A percentile compares a stretch with the other conserved stretches of the same genome.
Conservation (phyloP, 768 basidiomycete genomes). For the Termitomyces eurrhizus region DNA sequence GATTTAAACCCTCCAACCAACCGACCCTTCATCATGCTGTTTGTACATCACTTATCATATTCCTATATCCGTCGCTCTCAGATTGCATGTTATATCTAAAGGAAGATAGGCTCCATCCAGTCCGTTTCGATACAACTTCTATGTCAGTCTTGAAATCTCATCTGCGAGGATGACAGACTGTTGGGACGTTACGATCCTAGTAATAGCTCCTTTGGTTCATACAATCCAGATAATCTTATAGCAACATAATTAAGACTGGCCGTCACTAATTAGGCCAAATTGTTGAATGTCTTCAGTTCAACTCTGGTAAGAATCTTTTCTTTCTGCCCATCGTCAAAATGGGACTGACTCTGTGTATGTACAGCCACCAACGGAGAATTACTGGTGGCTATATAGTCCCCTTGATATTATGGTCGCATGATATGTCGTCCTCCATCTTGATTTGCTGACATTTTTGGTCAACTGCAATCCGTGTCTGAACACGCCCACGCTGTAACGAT, state of each 20-base stretch:
- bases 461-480: too few species aligned
- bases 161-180: not conserved
- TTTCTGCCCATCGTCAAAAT: too few species aligned
- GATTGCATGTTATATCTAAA: slow-evolving; percentile 16
- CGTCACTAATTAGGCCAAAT: too few species aligned
- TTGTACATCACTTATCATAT: slow-evolving; percentile 17
- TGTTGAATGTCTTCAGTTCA: too few species aligned
- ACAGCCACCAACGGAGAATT: too few species aligned
- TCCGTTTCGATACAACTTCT: not conserved
- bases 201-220: not conserved
- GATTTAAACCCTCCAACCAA: slow-evolving; percentile 2
- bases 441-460: too few species aligned
- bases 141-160: not conserved
- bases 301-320: too few species aligned
- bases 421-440: not conserved
- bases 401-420: too few species aligned
- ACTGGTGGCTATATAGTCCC: too few species aligned
- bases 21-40: slow-evolving; percentile 9
- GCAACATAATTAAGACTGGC: not conserved
- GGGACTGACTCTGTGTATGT: too few species aligned
- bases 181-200: not conserved
- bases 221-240: not conserved
- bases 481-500: too few species aligned
- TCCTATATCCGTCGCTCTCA: slow-evolving; percentile 14
- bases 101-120: slow-evolving; percentile 6